A percentile compares a stretch with the other conserved stretches of the same genome.
Conservation (phyloP, 768 basidiomycete species). For the Leccinum rimulosum region DNA sequence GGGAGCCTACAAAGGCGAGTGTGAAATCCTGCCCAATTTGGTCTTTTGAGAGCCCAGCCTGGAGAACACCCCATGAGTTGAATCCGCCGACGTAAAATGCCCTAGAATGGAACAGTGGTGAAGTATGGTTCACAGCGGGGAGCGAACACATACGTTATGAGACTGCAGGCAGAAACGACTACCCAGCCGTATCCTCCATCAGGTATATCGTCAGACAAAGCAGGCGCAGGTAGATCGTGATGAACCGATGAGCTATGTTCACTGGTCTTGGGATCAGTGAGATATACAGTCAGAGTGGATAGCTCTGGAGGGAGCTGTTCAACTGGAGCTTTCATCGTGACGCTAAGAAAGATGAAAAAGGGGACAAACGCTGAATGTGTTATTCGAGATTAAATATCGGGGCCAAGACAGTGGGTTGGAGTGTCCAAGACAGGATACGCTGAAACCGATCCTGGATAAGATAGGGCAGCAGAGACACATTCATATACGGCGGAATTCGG, state of each 20-base stretch:
- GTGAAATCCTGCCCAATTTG: conserved; percentile 25
- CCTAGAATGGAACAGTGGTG: conserved; percentile 8
- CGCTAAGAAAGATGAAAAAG: background rate
- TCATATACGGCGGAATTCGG: background rate
- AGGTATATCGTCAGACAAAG: conserved; percentile 15
- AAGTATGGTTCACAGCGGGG: background rate
- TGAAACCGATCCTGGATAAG: background rate
- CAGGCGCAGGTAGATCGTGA: background rate
- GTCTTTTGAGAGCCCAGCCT: conserved; percentile 28
- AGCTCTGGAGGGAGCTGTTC: conserved; percentile 3
- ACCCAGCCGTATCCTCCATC: conserved; percentile 37
- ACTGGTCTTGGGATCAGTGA: background rate
- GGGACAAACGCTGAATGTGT: background rate
- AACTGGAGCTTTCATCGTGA: background rate
- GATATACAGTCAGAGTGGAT: background rate
- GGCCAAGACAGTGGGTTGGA: background rate
- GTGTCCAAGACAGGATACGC: background rate
- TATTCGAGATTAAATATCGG: background rate
- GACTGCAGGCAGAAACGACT: conserved; percentile 29
- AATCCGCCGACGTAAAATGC: conserved; percentile 27
- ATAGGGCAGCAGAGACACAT: background rate
- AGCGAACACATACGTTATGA: conserved; percentile 23
- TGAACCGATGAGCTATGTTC: background rate
- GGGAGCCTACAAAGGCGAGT: conserved; percentile 34
- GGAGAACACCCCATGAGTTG: conserved; percentile 34